Base-by-base conservation (phyloP, 2,329 filamentous ascomycete species). In the Cytospora piceae region DNA sequence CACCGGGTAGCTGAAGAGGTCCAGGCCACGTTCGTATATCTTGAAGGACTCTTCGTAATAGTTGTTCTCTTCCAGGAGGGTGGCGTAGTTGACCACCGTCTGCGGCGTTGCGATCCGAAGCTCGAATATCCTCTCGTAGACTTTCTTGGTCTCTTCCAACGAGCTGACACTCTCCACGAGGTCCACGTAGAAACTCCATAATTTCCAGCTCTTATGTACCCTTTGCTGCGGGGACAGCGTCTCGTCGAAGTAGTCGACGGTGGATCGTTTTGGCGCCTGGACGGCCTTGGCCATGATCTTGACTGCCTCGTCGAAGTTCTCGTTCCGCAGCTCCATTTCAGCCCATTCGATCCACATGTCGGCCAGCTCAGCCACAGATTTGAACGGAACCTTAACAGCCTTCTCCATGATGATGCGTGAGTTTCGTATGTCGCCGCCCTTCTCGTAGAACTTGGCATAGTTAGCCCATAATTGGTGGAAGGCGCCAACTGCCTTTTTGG, bases 261-360 rank as follows among this genome's bases (percentile, higher is more conserved):
- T 96, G n/a, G 94, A 97, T 70, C 93, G 84, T 78, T 98, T 98
- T 0, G 95, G 94, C n/a, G 95, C 92, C 76, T 97, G 94, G 6
- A 95, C 94, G 22, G 95, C 95, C 77, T 97, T 98, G 51, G 92
- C 92, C 94, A 99, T 97, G 75, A 99, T 94, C 68, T 90, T 90
- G 69, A 97, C 90, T 3, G 96, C 95, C 73, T 92, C 90, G 74
- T 98, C 94, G 70, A 98, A 97, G 74, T 98, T 96, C 73, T 98
- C 94, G 73, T 93, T 93, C 58, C 95, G 90, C 58, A 99, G 83
- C 77, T 99, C 95, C 91, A 99, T 93, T 78, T 99, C 94, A 0
- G 96, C 94, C 94, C 95, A 99, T 78, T 97, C 93, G 69, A 96
- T 96, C 95, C 95, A 99, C 85, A 95, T 96, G 73, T 99, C 95